phyloP scores from a whole-genome alignment of 1,284 basidiomycete genomes.

The Ustilago curta region DNA sequence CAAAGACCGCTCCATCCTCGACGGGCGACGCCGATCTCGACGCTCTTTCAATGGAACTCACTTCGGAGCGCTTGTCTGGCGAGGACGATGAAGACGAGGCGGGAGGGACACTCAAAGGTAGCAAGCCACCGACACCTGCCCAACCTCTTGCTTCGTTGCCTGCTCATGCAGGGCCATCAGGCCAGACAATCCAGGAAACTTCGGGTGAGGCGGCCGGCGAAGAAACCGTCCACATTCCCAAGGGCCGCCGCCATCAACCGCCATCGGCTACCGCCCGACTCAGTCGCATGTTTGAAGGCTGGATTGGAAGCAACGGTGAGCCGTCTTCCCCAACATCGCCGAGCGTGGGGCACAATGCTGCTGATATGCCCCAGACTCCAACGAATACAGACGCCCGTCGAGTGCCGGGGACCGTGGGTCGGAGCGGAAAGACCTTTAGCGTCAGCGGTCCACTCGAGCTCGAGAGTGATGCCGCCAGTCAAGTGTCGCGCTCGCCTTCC shows the following conservation, averaged over 20 bases:
- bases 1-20: conserved; percentile 13
- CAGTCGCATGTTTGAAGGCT: conserved; percentile 62
- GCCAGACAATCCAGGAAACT: neutral
- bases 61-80: conserved; percentile 17
- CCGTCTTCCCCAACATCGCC: conserved; percentile 33
- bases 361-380: conserved; percentile 34
- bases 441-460: conserved; percentile 60
- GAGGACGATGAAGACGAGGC: conserved; percentile 39
- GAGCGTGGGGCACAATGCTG: neutral
- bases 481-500: conserved; percentile 35
- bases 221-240: conserved; percentile 26
- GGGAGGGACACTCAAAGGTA: conserved; percentile 40
- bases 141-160: conserved; percentile 2
- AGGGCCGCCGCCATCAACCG: conserved; percentile 33
- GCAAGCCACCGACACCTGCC: conserved; percentile 32
- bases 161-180: neutral
- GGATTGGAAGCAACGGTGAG: conserved; percentile 43
- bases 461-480: conserved; percentile 38
- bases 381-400: conserved; percentile 21
- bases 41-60: conserved; percentile 36
- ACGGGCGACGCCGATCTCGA: conserved; percentile 52
- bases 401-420: conserved; percentile 33
- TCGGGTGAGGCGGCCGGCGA: neutral
- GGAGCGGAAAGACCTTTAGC: conserved; percentile 47
- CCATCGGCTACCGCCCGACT: conserved; percentile 54